Conservation (phyloP, 1,284 basidiomycete species). For the Sporisorium exsertum region DNA sequence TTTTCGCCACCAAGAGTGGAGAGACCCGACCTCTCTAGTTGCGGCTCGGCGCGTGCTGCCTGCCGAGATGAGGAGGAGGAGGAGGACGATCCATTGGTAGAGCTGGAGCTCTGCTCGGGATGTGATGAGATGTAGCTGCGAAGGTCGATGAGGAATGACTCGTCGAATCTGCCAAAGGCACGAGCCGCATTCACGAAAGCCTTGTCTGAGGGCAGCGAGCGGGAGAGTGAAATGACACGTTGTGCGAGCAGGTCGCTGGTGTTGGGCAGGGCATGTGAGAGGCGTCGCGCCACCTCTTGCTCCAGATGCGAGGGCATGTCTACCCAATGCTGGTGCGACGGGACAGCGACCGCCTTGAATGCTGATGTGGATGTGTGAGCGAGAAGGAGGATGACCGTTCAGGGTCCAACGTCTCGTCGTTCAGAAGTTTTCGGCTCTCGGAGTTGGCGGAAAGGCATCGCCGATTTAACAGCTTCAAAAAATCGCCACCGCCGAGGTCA, state of each 20-base stretch:
- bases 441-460: slow-evolving; percentile 1
- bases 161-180: slow-evolving; percentile 86
- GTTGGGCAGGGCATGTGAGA: slow-evolving; percentile 32
- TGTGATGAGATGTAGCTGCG: slow-evolving; percentile 44
- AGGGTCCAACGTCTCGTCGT: slow-evolving; percentile 11
- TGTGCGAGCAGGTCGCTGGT: slow-evolving; percentile 61
- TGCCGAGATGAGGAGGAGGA: slow-evolving; percentile 39
- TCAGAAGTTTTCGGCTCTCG: slow-evolving; percentile 17
- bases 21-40: slow-evolving; percentile 39
- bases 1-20: slow-evolving; percentile 47
- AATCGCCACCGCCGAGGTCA: background rate
- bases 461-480: background rate
- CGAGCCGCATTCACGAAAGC: slow-evolving; percentile 75
- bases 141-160: slow-evolving; percentile 75
- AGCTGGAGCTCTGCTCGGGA: slow-evolving; percentile 11
- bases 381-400: slow-evolving; percentile 13
- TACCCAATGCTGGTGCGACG: background rate
- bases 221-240: slow-evolving; percentile 58
- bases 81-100: slow-evolving; percentile 16
- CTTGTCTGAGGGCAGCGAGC: slow-evolving; percentile 48
- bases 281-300: slow-evolving; percentile 40
- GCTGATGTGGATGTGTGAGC: background rate
- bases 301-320: slow-evolving; percentile 31
- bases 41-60: slow-evolving; percentile 16
- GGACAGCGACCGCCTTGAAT: background rate